Base-by-base conservation (phyloP, 2,329 filamentous ascomycete species). In the Cladorrhinum sp. region DNA sequence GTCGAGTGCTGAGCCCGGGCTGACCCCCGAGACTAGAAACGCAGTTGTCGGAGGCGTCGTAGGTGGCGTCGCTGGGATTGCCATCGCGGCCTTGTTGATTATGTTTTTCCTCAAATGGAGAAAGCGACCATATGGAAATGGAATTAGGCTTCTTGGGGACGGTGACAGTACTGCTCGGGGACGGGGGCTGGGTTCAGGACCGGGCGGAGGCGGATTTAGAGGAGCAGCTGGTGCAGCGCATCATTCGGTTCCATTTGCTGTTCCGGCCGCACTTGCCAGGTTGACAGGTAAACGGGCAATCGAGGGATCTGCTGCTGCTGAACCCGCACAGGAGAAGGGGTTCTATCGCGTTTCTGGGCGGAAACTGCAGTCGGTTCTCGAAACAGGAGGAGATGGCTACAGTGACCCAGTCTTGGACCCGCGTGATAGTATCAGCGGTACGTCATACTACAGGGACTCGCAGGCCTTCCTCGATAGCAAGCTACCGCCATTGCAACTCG, bases 311-410 rank as follows among this genome's bases (percentile, higher is more conserved):
- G 20, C 62, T 29, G 18, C 57, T 10, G 50, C 38, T 22, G 22
- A 57, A 45, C 25, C 59, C 20, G n/a, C 71, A 48, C 75, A 76
- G 36, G 85, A 88, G 68, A 76, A 78, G 62, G 83, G 85, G 0
- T 89, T 89, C 70, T 83, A 87, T 63, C 82, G 85, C 27, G 81
- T 89, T 1, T 86, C 86, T 5, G 86, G 86, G 62, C 81, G 81
- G 67, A 89, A 88, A 68, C 71, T 89, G 59, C 82, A 84, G 2
- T 85, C 86, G 1, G 85, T 88, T 9, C 73, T 89, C 38, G 78
- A 84, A 61, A 78, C 77, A 51, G 85, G 86, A 13, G 86, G 85
- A 5, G 85, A 88, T 68, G 86, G 86, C 1, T 88, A 85, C 71
- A 79, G 79, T 20, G 84, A 84, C 61, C 65, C 65, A 1, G n/a